Conservation (phyloP, 495 filamentous ascomycete species). For the Penicillium lagena region DNA sequence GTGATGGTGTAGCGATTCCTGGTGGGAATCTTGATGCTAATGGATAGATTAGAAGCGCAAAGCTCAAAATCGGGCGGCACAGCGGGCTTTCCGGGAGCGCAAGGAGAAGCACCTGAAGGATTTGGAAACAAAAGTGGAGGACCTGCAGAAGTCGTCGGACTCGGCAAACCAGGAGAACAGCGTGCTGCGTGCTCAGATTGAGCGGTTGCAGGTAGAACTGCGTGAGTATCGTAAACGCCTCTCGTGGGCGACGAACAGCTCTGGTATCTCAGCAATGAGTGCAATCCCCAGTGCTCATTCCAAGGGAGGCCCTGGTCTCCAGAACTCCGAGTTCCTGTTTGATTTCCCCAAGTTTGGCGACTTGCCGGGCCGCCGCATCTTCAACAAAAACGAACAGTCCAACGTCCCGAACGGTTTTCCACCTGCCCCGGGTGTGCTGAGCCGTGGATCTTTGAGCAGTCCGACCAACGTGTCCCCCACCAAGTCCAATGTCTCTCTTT, state of each 20-base stretch:
- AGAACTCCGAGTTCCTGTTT: slow-evolving; percentile 82
- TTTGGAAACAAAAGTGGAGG: slow-evolving; percentile 87
- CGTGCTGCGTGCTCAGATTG: slow-evolving; percentile 75
- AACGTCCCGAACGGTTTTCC: slow-evolving; percentile 15
- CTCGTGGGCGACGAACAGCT: slow-evolving; percentile 50
- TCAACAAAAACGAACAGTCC: slow-evolving; percentile 39
- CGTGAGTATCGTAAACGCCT: slow-evolving; percentile 85
- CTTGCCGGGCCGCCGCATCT: slow-evolving; percentile 57
- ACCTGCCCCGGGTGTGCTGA: slow-evolving; percentile 29
- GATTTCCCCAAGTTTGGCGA: slow-evolving; percentile 92
- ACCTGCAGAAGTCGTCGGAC: slow-evolving; percentile 84
- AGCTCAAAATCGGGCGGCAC: slow-evolving; percentile 94
- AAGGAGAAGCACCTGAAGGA: slow-evolving; percentile 98
- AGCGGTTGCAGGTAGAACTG: slow-evolving; percentile 78
- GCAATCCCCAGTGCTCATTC: slow-evolving; percentile 32
- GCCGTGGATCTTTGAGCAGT: slow-evolving; percentile 16
- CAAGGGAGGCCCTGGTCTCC: slow-evolving; percentile 41
- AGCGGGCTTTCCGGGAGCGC: slow-evolving; percentile 93
- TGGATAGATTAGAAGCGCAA: slow-evolving; percentile 77
- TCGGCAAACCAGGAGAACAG: slow-evolving; percentile 80
- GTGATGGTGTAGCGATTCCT: neutral
- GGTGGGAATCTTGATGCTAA: slow-evolving; percentile 32
- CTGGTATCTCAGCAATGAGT: slow-evolving; percentile 41
- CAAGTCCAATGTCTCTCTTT: slow-evolving; percentile 7
- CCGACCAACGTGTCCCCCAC: neutral